These are phyloP conservation scores for Liriodendron chinense DNA, from an alignment of 164 flowering plant species.

Conservation along the genomic window DNA sequence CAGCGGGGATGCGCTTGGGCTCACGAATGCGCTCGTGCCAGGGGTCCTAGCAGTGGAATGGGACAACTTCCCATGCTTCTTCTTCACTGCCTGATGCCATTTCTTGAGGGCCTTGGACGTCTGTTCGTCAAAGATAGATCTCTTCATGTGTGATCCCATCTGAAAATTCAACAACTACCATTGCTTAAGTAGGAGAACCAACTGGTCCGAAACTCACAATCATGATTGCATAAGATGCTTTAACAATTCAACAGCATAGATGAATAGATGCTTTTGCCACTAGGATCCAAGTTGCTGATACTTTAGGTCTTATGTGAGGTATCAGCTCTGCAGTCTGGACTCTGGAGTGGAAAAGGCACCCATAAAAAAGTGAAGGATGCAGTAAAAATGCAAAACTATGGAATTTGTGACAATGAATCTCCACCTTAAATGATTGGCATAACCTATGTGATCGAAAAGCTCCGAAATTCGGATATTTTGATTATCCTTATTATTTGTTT, in stretches of 20 bases:
- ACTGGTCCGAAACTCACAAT: neutral
- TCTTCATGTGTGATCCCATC: constrained; percentile 97
- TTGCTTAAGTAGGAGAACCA: neutral
- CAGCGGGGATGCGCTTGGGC: constrained; percentile 35
- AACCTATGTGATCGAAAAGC: too few species aligned
- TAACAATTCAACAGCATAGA: too few species aligned
- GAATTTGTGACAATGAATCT: too few species aligned
- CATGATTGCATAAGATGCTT: neutral
- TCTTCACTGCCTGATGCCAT: constrained; percentile 72
- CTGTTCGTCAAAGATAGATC: constrained; percentile 78
- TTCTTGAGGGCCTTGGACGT: constrained; percentile 76
- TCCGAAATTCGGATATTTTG: too few species aligned
- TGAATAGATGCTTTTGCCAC: too few species aligned
- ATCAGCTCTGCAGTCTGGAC: neutral
- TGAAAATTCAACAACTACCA: constrained; percentile 20
- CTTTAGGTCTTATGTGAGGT: neutral
- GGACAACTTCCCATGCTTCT: constrained; percentile 30
- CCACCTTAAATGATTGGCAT: too few species aligned
- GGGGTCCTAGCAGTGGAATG: constrained; percentile 22
- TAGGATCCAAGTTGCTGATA: neutral
- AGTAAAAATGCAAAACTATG: too few species aligned
- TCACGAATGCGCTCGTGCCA: constrained; percentile 26
- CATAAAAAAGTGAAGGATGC: too few species aligned
- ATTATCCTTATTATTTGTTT: too few species aligned
- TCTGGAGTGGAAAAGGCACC: neutral